Base-by-base conservation (phyloP, 352 stramenopile genomes). In the Phytophthora capsici region DNA sequence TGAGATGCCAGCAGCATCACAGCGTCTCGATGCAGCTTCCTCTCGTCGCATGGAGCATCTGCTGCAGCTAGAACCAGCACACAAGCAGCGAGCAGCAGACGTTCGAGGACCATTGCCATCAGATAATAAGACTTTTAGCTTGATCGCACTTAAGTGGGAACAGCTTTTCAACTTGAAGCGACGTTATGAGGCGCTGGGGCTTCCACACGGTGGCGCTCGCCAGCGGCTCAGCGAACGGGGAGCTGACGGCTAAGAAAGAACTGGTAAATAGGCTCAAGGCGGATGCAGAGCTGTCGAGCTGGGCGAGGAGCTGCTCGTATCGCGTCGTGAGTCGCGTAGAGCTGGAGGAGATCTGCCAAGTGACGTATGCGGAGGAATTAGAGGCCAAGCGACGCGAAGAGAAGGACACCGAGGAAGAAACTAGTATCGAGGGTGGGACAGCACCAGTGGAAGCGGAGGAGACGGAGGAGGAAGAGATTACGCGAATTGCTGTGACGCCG, bases 141-240 rank as follows among this genome's bases (percentile, higher is more conserved):
- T 17, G 52, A 22, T 22, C 30, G 54, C 2, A 53, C 25, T 45
- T 55, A 47, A 36, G 0, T 19, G 43, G 46, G 57, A 25, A n/a
- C 32, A 37, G 41, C 25, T 32, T 14, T 13, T 17, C 40, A 34
- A 9, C 28, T 55, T 53, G 44, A n/a, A n/a, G n/a, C n/a, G n/a
- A n/a, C n/a, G n/a, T n/a, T n/a, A 66, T 50, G 44, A 28, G 48
- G 16, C 12, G 23, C 45, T 89, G 80, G 82, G 52, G 72, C 23
- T 89, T 88, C 69, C 78, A 89, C 56, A 46, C 68, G 17, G 45
- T 88, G 61, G 45, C 82, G 23, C 53, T 91, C 17, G 56, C 66
- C 38, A 86, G 72, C 38, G 80, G 82, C 46, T 13, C 43, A 48
- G 71, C 78, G 13, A 53, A 78, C 5, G 26, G 69, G 28, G 80